Evolutionary conservation across 441 rosid genomes (phyloP).

Genomic region (Biscutella laevigata): DNA sequence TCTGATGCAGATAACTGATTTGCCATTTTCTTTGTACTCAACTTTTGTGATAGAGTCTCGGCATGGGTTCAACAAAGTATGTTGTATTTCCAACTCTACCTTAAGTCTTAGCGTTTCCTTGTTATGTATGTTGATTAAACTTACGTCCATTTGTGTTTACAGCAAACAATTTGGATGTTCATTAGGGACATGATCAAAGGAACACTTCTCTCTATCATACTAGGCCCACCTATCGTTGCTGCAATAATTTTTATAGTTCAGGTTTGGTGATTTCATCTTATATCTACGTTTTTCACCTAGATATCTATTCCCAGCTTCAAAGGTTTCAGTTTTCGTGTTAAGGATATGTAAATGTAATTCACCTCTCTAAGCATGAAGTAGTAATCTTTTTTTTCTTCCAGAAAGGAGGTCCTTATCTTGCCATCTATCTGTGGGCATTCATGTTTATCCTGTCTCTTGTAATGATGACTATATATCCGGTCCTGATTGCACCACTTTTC

Average conservation of each 20-base stretch:
- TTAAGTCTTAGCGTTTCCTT: slow-evolving; percentile 1
- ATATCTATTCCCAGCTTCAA: neutral
- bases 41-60: slow-evolving; percentile 91
- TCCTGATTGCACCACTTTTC: slow-evolving; percentile 87
- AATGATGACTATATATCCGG: slow-evolving; percentile 89
- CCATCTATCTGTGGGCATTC: slow-evolving; percentile 97
- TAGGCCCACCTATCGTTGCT: slow-evolving; percentile 85
- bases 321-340: neutral
- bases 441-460: slow-evolving; percentile 88
- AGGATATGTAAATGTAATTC: neutral
- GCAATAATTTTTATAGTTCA: slow-evolving; percentile 77
- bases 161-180: slow-evolving; percentile 97
- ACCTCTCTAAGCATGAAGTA: neutral
- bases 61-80: slow-evolving; percentile 92
- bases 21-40: slow-evolving; percentile 91
- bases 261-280: slow-evolving; percentile 32
- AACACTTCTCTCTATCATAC: slow-evolving; percentile 53
- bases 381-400: slow-evolving; percentile 38
- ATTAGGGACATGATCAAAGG: slow-evolving; percentile 82
- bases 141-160: slow-evolving; percentile 20
- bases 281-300: neutral
- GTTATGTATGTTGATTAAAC: neutral
- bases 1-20: slow-evolving; percentile 75
- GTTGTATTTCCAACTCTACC: slow-evolving; percentile 16
- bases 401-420: slow-evolving; percentile 99